These are phyloP conservation scores for Tylopilus balloui DNA, from an alignment of 768 basidiomycete genomes.

Conservation along the genomic window DNA sequence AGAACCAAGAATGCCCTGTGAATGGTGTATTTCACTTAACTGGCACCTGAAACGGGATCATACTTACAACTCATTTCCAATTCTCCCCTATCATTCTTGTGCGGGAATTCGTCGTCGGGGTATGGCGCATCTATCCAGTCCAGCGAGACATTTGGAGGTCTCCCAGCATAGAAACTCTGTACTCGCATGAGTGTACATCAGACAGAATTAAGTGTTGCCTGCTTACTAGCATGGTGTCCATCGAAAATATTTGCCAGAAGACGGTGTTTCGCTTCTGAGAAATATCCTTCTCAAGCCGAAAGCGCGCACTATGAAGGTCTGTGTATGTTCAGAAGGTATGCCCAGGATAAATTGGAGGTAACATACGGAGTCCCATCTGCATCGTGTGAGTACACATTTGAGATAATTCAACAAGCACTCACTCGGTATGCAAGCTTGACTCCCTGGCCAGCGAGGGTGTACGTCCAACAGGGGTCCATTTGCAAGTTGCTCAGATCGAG, in stretches of 20 bases:
- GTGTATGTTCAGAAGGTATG: not conserved
- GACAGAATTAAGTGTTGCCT: not conserved
- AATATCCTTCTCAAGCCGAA: slow-evolving; percentile 48
- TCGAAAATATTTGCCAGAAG: slow-evolving; percentile 66
- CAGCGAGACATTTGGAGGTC: slow-evolving; percentile 52
- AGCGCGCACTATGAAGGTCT: slow-evolving; percentile 61
- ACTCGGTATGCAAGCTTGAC: slow-evolving; percentile 59
- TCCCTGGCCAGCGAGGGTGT: slow-evolving; percentile 56
- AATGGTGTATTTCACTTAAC: not conserved
- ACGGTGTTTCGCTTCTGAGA: slow-evolving; percentile 47
- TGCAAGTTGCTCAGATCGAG: slow-evolving; percentile 54
- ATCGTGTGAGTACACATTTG: not conserved
- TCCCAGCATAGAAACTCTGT: slow-evolving; percentile 59
- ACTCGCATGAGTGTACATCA: not conserved
- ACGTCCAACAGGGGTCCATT: slow-evolving; percentile 44
- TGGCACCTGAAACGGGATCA: not conserved
- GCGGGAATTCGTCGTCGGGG: slow-evolving; percentile 43
- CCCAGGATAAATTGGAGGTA: not conserved
- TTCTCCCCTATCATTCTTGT: slow-evolving; percentile 32
- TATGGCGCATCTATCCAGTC: slow-evolving; percentile 53
- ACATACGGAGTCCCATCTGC: slow-evolving; percentile 54
- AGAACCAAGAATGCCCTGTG: slow-evolving; percentile 54
- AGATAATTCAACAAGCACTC: slow-evolving; percentile 21
- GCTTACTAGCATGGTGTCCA: slow-evolving; percentile 59
- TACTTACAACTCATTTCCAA: slow-evolving; percentile 42